phyloP scores from a whole-genome alignment of 2,329 filamentous ascomycete species.

The Teratosphaeria gauchensis region DNA sequence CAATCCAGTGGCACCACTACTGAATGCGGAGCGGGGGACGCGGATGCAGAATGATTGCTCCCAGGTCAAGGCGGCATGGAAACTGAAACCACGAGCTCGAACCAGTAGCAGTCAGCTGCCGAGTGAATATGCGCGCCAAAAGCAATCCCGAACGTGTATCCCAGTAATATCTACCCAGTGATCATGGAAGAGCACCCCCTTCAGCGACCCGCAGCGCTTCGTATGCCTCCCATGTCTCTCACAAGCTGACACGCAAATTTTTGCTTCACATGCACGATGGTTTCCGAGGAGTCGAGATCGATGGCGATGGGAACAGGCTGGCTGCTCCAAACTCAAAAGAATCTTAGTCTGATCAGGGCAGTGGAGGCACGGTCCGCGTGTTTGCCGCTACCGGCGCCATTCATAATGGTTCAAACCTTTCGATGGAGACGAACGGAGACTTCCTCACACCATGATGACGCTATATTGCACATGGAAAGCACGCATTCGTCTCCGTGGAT shows the following conservation, averaged over 20 bases:
- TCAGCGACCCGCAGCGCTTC: background rate
- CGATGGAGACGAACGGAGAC: background rate
- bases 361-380: background rate
- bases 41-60: background rate
- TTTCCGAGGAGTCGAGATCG: background rate
- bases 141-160: background rate
- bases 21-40: background rate
- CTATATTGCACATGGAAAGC: background rate
- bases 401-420: background rate
- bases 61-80: background rate
- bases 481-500: background rate
- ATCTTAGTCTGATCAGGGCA: background rate
- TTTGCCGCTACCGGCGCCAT: background rate
- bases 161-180: background rate
- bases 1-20: background rate
- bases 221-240: background rate
- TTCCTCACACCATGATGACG: background rate
- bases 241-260: background rate
- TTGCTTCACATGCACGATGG: background rate
- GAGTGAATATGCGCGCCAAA: background rate
- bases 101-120: background rate
- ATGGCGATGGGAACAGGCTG: background rate
- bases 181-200: background rate
- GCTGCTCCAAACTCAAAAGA: background rate
- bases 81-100: background rate